Conservation (phyloP, 2,329 filamentous ascomycete species). For the Cladosporium sp. region DNA sequence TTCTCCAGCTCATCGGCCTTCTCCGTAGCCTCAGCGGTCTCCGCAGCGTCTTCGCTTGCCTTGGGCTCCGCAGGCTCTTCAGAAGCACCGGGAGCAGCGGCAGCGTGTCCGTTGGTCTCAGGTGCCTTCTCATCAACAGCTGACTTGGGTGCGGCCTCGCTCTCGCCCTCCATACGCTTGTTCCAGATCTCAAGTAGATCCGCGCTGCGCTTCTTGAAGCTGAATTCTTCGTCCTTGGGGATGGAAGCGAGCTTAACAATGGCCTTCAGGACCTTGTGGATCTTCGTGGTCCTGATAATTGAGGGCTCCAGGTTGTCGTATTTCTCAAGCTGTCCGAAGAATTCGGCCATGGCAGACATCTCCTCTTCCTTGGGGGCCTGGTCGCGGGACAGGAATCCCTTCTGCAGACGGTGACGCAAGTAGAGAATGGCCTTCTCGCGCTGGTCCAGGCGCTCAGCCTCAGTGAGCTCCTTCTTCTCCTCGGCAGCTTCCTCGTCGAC, state of each 20-base stretch:
- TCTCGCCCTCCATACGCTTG: slow-evolving; percentile 60
- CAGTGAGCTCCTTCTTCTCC: slow-evolving; percentile 55
- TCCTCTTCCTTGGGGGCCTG: slow-evolving; percentile 82
- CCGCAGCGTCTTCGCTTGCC: slow-evolving; percentile 34
- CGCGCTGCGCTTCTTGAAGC: slow-evolving; percentile 83
- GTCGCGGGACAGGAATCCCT: slow-evolving; percentile 84
- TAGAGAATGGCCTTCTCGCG: slow-evolving; percentile 76
- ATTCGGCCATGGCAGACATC: slow-evolving; percentile 76
- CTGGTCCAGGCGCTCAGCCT: slow-evolving; percentile 56
- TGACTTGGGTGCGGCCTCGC: slow-evolving; percentile 23
- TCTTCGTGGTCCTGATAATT: slow-evolving; percentile 90
- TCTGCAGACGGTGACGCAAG: slow-evolving; percentile 90
- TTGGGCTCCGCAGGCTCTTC: slow-evolving; percentile 38
- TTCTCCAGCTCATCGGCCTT: slow-evolving; percentile 24
- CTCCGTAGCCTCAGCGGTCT: slow-evolving; percentile 32
- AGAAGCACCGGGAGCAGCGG: slow-evolving; percentile 21
- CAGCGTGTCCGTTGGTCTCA: slow-evolving; percentile 25
- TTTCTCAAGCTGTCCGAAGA: slow-evolving; percentile 76
- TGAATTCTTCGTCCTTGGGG: slow-evolving; percentile 82
- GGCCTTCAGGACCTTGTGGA: slow-evolving; percentile 96
- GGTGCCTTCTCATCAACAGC: slow-evolving; percentile 37
- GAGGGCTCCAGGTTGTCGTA: slow-evolving; percentile 79
- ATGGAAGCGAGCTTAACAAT: slow-evolving; percentile 86
- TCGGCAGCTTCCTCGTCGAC: slow-evolving; percentile 59
- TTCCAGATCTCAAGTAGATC: slow-evolving; percentile 86